Evolutionary conservation across 139 green algal species (phyloP).

Genomic region (Tetradesmus lagerheimii): DNA sequence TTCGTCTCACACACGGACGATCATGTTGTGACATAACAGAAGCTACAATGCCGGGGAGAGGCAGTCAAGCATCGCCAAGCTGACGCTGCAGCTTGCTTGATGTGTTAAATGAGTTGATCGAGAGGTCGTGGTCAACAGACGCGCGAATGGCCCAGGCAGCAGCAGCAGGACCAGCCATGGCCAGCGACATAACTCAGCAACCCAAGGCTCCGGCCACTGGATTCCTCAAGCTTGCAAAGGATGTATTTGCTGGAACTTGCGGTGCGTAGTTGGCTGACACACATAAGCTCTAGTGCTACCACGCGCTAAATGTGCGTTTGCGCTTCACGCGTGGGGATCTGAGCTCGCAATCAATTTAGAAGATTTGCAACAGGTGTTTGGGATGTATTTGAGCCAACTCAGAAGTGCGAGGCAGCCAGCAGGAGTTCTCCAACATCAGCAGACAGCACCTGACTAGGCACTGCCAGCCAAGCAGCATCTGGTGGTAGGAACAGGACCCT

Average conservation of each 20-base stretch:
- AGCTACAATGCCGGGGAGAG: neutral
- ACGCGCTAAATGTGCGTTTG: conserved; percentile 1
- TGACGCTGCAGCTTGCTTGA: no score
- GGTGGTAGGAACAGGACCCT: neutral
- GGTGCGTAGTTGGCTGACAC: conserved; percentile 51
- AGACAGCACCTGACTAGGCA: neutral
- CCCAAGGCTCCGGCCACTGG: conserved; percentile 14
- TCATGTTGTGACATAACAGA: neutral
- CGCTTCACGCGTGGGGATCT: neutral
- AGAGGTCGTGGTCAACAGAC: neutral
- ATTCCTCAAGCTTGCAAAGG: conserved; percentile 62
- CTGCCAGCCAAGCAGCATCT: conserved; percentile 11
- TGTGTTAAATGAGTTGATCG: no score
- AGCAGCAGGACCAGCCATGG: conserved; percentile 3
- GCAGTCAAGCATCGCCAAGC: neutral
- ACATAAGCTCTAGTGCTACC: neutral
- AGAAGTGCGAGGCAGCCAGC: neutral
- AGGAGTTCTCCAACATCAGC: neutral
- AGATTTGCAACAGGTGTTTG: neutral
- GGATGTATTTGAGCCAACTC: neutral
- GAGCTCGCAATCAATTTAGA: neutral
- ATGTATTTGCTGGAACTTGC: conserved; percentile 85
- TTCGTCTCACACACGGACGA: neutral
- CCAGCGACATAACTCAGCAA: conserved; percentile 28
- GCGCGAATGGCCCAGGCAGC: neutral